Percentiles rank a stretch among this genome's conserved stretches.
Conservation (phyloP, 805 yeast genomes). For the Dipodascus geniculatus region DNA sequence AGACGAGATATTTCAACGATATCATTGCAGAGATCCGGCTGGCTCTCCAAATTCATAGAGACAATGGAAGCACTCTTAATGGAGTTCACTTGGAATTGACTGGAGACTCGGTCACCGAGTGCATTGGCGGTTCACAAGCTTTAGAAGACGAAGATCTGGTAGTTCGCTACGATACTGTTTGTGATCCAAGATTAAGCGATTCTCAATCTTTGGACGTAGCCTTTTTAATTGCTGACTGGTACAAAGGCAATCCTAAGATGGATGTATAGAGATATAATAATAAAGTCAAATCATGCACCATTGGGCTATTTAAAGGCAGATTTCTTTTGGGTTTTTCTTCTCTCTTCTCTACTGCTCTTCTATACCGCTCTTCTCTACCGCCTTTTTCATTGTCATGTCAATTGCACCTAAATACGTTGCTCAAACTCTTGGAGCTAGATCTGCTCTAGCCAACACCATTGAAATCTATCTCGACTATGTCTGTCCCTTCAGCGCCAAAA, state of each 20-base stretch:
- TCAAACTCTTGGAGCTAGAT: slow-evolving; percentile 9
- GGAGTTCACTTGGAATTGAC: slow-evolving; percentile 34
- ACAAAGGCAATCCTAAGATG: slow-evolving; percentile 8
- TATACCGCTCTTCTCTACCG: too few species aligned
- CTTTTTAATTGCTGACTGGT: slow-evolving; percentile 30
- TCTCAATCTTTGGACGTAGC: slow-evolving; percentile 32
- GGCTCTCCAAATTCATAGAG: slow-evolving; percentile 27
- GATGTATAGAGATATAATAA: background rate
- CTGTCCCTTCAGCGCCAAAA: slow-evolving; percentile 62
- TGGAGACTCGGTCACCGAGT: slow-evolving; percentile 34
- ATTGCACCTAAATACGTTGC: slow-evolving; percentile 14
- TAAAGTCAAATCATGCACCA: too few species aligned
- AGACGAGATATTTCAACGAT: slow-evolving; percentile 33
- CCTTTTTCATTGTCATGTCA: slow-evolving; percentile 11
- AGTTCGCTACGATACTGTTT: slow-evolving; percentile 31
- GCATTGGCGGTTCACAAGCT: slow-evolving; percentile 31
- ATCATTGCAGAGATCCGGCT: slow-evolving; percentile 28
- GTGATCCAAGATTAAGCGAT: slow-evolving; percentile 31
- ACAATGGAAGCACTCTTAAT: slow-evolving; percentile 23
- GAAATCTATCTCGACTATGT: slow-evolving; percentile 65
- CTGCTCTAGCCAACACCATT: slow-evolving; percentile 29
- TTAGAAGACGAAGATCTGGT: slow-evolving; percentile 28
- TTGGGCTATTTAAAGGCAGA: too few species aligned
- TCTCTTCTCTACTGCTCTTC: too few species aligned
- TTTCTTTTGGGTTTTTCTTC: too few species aligned